A percentile compares a stretch with the other conserved stretches of the same genome.
phyloP scores from a whole-genome alignment of 106 monocot species.

The Dioscorea alata region DNA sequence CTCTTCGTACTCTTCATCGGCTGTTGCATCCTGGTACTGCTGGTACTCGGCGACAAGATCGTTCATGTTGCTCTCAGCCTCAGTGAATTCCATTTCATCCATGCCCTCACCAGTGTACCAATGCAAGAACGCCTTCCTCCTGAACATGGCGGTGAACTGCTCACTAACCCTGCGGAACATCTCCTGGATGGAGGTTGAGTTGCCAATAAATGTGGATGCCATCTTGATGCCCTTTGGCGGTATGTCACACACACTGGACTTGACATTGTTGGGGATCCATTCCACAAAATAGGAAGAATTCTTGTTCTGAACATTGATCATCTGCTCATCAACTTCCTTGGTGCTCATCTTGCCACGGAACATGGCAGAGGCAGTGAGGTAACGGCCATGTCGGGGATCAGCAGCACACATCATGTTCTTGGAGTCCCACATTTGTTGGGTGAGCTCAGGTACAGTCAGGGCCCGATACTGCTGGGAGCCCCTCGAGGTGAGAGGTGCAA shows the following conservation, averaged over 20 bases:
- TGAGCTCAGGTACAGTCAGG: conserved; percentile 53
- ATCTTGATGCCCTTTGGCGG: conserved; percentile 17
- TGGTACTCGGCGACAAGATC: conserved; percentile 47
- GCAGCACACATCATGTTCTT: conserved; percentile 82
- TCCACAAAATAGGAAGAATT: conserved; percentile 17
- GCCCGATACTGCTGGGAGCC: conserved; percentile 65
- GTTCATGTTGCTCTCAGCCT: conserved; percentile 54
- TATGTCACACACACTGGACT: conserved; percentile 17
- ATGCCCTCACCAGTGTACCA: conserved; percentile 53
- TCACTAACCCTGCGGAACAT: conserved; percentile 45
- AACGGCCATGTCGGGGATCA: conserved; percentile 56
- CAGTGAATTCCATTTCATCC: conserved; percentile 55
- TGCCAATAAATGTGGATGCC: conserved; percentile 27
- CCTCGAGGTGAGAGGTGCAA: conserved; percentile 51
- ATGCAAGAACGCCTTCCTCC: conserved; percentile 49
- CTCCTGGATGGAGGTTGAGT: conserved; percentile 52
- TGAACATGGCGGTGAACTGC: conserved; percentile 54
- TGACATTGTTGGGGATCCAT: conserved; percentile 19
- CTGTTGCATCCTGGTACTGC: conserved; percentile 52
- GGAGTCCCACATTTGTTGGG: conserved; percentile 69
- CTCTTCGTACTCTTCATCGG: conserved; percentile 32
- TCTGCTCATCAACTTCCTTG: conserved; percentile 18
- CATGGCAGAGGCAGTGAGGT: conserved; percentile 58
- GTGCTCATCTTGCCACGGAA: conserved; percentile 39
- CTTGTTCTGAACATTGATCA: conserved; percentile 23